These are phyloP conservation scores for Saposhnikovia divaricata DNA, from an alignment of 129 eudicot genomes.

Conservation along the genomic window DNA sequence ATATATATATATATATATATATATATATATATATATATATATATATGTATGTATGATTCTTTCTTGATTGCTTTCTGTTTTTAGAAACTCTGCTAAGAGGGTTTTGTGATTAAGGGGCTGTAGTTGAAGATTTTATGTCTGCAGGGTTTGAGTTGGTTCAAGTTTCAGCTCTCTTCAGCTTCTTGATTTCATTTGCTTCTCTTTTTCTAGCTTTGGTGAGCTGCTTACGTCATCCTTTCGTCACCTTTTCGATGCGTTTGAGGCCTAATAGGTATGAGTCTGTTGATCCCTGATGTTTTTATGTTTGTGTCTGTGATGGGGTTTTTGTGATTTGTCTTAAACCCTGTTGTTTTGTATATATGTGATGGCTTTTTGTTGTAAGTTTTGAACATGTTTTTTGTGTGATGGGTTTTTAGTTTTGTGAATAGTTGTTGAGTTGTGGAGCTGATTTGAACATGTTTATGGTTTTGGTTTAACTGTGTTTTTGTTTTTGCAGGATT, in stretches of 20 bases:
- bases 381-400: neutral
- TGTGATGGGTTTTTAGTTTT: neutral
- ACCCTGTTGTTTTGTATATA: neutral
- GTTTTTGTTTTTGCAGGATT: constrained; percentile 61
- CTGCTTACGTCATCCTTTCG: constrained; percentile 47
- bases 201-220: constrained; percentile 11
- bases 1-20: too few species aligned
- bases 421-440: neutral
- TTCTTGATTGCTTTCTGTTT: constrained; percentile 16
- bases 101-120: constrained; percentile 12
- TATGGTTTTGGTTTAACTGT: neutral
- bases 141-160: constrained; percentile 40
- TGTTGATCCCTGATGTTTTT: neutral
- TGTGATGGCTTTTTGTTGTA: neutral
- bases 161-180: constrained; percentile 49
- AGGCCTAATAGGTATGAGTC: constrained; percentile 73
- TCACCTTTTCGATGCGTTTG: constrained; percentile 96
- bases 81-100: constrained; percentile 24
- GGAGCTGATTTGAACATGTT: constrained; percentile 14
- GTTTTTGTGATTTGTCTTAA: neutral
- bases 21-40: too few species aligned
- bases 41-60: constrained; percentile 23
- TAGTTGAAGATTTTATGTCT: constrained; percentile 61
- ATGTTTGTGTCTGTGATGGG: neutral
- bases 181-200: constrained; percentile 32